Conservation (phyloP, 345 rosid genomes). For the Gossypium thurberi region DNA sequence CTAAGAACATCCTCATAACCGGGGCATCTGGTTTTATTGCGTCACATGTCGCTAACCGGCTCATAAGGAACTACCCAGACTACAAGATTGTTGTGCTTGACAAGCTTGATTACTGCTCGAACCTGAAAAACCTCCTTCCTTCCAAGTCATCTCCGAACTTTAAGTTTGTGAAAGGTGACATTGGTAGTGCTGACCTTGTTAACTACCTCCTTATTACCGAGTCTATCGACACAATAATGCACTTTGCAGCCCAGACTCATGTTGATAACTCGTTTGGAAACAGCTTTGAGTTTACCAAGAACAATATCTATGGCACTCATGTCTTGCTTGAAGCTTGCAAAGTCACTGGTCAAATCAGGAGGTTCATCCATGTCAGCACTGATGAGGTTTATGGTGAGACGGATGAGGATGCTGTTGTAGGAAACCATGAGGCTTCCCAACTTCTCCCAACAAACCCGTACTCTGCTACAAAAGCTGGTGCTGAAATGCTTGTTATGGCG, state of each 20-base stretch:
- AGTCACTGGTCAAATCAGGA: slow-evolving; percentile 81
- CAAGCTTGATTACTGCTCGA: slow-evolving; percentile 90
- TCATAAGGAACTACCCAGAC: slow-evolving; percentile 60
- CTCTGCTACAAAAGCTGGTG: slow-evolving; percentile 89
- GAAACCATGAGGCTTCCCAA: slow-evolving; percentile 91
- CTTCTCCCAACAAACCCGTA: slow-evolving; percentile 93
- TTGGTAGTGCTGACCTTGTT: slow-evolving; percentile 83
- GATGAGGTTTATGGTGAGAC: slow-evolving; percentile 94
- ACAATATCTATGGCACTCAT: slow-evolving; percentile 82
- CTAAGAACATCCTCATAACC: slow-evolving; percentile 59
- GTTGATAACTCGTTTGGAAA: slow-evolving; percentile 88
- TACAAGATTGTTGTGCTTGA: slow-evolving; percentile 88
- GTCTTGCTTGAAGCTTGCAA: slow-evolving; percentile 88
- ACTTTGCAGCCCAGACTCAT: slow-evolving; percentile 88
- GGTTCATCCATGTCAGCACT: slow-evolving; percentile 90
- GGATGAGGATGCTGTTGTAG: slow-evolving; percentile 87
- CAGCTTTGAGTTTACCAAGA: slow-evolving; percentile 89
- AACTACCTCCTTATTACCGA: slow-evolving; percentile 83
- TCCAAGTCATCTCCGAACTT: slow-evolving; percentile 61
- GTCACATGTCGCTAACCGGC: slow-evolving; percentile 59
- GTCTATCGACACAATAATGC: slow-evolving; percentile 87
- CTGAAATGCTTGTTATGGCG: slow-evolving; percentile 97
- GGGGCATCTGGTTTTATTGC: slow-evolving; percentile 73
- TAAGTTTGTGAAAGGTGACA: slow-evolving; percentile 87
- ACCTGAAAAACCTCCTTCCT: slow-evolving; percentile 69